These are phyloP conservation scores for Moesziomyces sp. DNA, from an alignment of 1,284 basidiomycete genomes.

Conservation along the genomic window DNA sequence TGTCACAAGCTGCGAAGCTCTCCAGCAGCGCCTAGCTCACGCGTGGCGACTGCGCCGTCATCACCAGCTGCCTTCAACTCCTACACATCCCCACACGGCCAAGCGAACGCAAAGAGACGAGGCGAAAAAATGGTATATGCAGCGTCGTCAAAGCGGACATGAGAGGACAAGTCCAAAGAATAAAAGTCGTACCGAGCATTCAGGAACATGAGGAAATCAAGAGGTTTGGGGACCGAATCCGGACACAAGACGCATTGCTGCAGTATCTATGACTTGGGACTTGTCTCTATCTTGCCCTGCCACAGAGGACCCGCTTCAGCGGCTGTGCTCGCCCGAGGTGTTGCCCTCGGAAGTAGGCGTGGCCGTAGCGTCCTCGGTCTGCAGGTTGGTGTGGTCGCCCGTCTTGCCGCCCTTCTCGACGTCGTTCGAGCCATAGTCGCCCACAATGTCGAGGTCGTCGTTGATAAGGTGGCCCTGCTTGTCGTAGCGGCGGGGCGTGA, in stretches of 20 bases:
- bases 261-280: not conserved
- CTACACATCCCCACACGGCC: not conserved
- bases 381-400: conserved; percentile 22
- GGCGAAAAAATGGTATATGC: conserved; percentile 25
- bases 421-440: conserved; percentile 24
- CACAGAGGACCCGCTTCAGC: not conserved
- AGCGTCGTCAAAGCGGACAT: conserved; percentile 10
- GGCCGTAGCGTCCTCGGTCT: conserved; percentile 32
- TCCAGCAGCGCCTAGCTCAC: too few relatives aligned
- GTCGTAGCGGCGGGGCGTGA: conserved; percentile 61
- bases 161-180: not conserved
- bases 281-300: not conserved
- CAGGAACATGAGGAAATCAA: too few relatives aligned
- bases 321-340: conserved; percentile 25
- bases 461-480: conserved; percentile 51
- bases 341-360: conserved; percentile 33
- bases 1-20: too few relatives aligned
- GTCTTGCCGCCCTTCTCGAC: conserved; percentile 38
- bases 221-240: too few relatives aligned
- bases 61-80: too few relatives aligned
- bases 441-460: conserved; percentile 46
- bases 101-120: not conserved
- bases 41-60: too few relatives aligned
- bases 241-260: not conserved
- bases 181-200: too few relatives aligned